Base-by-base conservation (phyloP, 2,329 filamentous ascomycete species). In the Camptophora hylomeconis region DNA sequence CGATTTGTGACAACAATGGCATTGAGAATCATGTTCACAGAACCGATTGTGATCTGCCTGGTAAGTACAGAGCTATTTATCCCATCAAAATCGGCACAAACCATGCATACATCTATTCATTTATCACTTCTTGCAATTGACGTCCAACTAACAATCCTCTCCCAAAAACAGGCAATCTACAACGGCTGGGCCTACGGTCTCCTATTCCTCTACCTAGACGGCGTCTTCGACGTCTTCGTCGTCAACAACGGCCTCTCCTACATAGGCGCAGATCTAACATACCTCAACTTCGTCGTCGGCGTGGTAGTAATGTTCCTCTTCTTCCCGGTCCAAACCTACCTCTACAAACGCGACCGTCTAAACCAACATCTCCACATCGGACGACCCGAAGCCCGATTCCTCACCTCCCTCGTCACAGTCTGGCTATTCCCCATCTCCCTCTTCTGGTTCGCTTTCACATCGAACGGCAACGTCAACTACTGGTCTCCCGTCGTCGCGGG, bases 371-470 rank as follows among this genome's bases (percentile, higher is more conserved):
- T 40, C 17, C 21, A 18, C 14, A 31, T 35, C 14, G 49, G 50
- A 31, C 50, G 55, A 4, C 56, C 56, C 10, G 57, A 60, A 40
- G 57, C 56, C 7, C 50, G 56, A 4, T 60, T 59, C 40, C 33
- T 58, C 24, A 51, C 48, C 12, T 59, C 56, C 7, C 45, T 59
- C 5, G 47, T 58, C n/a, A 47, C 46, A 11, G 56, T 60, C 24
- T 60, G 57, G 56, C 44, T 53, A 5, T 60, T 60, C 35, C 56
- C 56, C 9, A 45, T 53, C 23, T 56, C 54, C 1, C 45, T 60
- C 6, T 45, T 60, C 23, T 59, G 56, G 54, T 60, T 58, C 37
- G 57, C 51, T 4, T 59, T 58, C 37, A 60, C 56, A 5, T 52
- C 46, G 24, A 49, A 57, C 34, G 54, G 55, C 27, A 50, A 47